phyloP scores from a whole-genome alignment of 139 green algal species.

The Desmodesmus armatus region DNA sequence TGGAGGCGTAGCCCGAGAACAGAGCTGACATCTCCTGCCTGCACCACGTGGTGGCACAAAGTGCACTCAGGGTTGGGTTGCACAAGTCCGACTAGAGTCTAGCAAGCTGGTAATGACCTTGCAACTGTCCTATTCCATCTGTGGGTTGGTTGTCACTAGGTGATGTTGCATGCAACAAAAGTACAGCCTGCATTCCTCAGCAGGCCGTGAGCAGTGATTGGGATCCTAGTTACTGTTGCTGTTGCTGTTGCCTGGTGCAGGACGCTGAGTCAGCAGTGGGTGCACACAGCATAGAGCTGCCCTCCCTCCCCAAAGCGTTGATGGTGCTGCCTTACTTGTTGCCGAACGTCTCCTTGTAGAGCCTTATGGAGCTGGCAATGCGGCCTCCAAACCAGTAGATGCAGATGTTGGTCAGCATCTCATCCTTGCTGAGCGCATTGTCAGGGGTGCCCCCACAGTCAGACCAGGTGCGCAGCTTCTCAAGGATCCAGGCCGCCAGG shows the following conservation, averaged over 20 bases:
- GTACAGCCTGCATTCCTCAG: too few species aligned
- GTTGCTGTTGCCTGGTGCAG: too few species aligned
- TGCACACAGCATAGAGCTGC: neutral
- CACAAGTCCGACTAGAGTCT: too few species aligned
- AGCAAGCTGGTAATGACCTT: too few species aligned
- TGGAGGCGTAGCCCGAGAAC: conserved; percentile 12
- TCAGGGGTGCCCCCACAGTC: conserved; percentile 22
- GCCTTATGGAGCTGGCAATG: conserved; percentile 24
- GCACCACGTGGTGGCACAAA: too few species aligned
- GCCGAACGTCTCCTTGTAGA: conserved; percentile 40
- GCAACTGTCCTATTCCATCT: too few species aligned
- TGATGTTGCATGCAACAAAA: too few species aligned
- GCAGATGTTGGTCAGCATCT: conserved; percentile 43
- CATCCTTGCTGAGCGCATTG: conserved; percentile 27
- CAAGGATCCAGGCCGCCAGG: conserved; percentile 41
- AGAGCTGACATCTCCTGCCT: conserved; percentile 19
- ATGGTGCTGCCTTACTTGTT: conserved; percentile 45
- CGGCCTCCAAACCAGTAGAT: conserved; percentile 47
- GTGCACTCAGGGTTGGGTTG: too few species aligned
- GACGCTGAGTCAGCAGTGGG: too few species aligned
- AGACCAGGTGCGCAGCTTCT: conserved; percentile 35
- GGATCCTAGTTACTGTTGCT: too few species aligned
- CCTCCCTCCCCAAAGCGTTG: neutral
- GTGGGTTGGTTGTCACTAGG: too few species aligned
- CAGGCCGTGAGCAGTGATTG: too few species aligned